Percentiles rank a stretch among this genome's conserved stretches.
Conservation (phyloP, 2,329 filamentous ascomycete species). For the Colletotrichum siamense region DNA sequence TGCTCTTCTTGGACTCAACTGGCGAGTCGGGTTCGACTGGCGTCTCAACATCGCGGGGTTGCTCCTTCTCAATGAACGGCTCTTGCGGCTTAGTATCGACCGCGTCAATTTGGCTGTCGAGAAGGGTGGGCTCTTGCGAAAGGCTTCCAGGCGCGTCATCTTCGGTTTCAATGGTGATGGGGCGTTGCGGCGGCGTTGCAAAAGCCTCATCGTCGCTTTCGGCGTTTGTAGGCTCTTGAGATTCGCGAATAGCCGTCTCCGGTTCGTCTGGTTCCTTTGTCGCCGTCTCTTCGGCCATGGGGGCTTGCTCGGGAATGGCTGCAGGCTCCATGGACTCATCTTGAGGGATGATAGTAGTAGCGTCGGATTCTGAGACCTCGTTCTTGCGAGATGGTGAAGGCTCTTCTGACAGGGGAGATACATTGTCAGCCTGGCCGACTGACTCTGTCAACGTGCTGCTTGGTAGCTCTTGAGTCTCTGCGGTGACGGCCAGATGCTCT, state of each 20-base stretch:
- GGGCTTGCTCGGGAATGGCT: neutral
- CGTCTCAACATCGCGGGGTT: neutral
- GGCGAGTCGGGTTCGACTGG: neutral
- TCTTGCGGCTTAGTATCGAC: constrained; percentile 11
- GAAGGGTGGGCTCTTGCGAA: neutral
- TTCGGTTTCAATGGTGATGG: neutral
- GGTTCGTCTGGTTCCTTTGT: neutral
- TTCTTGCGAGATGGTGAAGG: neutral
- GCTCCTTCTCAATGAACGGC: neutral
- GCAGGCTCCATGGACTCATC: neutral
- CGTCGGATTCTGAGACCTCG: neutral
- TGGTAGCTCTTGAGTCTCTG: neutral
- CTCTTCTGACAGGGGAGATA: neutral
- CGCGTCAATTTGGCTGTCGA: constrained; percentile 10
- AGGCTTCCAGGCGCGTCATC: neutral
- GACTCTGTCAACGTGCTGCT: constrained; percentile 3
- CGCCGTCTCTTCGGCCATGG: neutral
- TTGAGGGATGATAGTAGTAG: neutral
- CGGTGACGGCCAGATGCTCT: neutral
- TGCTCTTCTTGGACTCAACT: constrained; percentile 30
- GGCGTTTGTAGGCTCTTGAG: neutral
- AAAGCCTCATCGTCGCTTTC: neutral
- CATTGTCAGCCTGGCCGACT: neutral
- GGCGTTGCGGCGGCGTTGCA: neutral
- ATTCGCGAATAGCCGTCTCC: neutral